Conservation (phyloP, 1,284 basidiomycete species). For the Trametes hirsuta region DNA sequence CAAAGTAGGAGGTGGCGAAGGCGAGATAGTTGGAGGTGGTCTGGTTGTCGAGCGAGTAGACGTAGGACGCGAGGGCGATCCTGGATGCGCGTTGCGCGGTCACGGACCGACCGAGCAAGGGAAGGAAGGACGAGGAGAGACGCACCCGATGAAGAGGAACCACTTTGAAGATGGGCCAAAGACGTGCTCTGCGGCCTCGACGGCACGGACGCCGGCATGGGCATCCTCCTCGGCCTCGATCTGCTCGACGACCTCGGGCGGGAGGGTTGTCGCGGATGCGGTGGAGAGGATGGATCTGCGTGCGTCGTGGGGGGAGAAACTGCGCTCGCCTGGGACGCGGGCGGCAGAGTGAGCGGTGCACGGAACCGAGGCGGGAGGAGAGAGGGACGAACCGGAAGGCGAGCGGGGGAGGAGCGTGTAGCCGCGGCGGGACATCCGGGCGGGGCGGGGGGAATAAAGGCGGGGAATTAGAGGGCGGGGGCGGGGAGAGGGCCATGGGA, state of each 20-base stretch:
- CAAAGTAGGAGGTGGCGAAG: constrained; percentile 64
- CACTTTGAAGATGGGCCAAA: constrained; percentile 58
- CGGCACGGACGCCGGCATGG: constrained; percentile 52
- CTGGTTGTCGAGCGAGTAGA: constrained; percentile 74
- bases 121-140: not conserved
- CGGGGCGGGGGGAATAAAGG: not conserved
- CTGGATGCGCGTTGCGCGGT: constrained; percentile 34
- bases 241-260: constrained; percentile 19
- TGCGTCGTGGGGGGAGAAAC: constrained; percentile 10
- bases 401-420: constrained; percentile 21
- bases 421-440: constrained; percentile 18
- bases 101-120: not conserved
- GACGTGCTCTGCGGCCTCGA: constrained; percentile 56
- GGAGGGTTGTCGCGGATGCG: constrained; percentile 11
- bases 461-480: not conserved
- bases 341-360: not conserved
- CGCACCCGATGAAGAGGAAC: constrained; percentile 64
- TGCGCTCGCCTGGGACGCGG: constrained; percentile 4
- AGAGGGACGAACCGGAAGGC: constrained; percentile 15
- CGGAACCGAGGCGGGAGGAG: not conserved
- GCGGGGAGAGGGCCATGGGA: not conserved
- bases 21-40: constrained; percentile 72
- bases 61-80: constrained; percentile 71
- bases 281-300: constrained; percentile 17
- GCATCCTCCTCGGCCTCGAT: constrained; percentile 36